Base-by-base conservation (phyloP, 352 stramenopile genomes). In the Pythium phragmiticola region DNA sequence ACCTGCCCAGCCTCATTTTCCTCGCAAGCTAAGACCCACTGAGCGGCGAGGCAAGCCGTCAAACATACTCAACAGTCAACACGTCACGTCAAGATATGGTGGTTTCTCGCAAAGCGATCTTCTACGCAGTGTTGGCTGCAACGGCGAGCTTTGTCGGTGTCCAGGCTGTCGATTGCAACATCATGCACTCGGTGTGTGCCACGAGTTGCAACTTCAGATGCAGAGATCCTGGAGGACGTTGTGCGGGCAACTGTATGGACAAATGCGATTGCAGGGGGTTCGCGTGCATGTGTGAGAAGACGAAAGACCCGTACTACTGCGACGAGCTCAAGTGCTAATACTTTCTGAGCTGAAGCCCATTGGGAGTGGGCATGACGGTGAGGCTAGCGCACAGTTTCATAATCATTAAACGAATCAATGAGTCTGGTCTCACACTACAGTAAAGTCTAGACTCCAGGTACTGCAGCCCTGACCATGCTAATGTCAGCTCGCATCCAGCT, bases 161-260 rank as follows among this genome's bases (percentile, higher is more conserved):
- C 17, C 7, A 23, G 43, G 43, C 43, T 14, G 19, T 49, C 43
- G 43, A 49, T 49, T 49, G 43, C 43, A 49, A 49, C 43, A 49
- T n/a, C 7, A 49, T 49, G 8, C 43, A 49, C 43, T n/a, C 17
- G 16, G 43, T 49, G 19, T 49, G 43, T 49, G 2, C 21, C 17
- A 49, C 16, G 43, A 11, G 17, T 8, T 49, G 43, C 43, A 9
- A 26, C 17, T 14, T 14, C 13, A 3, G n/a, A 46, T 46, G 41
- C n/a, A 14, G 5, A n/a, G 41, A 46, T 19, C 41, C 41, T n/a
- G 41, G 41, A 46, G n/a, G 41, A 14, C 41, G 26, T 30, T 49
- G 43, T n/a, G 43, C 43, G 43, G 16, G 2, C 17, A 49, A 16
- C 19, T 49, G 43, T 49, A 9, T 16, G 7, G 43, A 49, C 43